These are phyloP conservation scores for Yamagishiella unicocca DNA, from an alignment of 139 green algal genomes.

Conservation along the genomic window DNA sequence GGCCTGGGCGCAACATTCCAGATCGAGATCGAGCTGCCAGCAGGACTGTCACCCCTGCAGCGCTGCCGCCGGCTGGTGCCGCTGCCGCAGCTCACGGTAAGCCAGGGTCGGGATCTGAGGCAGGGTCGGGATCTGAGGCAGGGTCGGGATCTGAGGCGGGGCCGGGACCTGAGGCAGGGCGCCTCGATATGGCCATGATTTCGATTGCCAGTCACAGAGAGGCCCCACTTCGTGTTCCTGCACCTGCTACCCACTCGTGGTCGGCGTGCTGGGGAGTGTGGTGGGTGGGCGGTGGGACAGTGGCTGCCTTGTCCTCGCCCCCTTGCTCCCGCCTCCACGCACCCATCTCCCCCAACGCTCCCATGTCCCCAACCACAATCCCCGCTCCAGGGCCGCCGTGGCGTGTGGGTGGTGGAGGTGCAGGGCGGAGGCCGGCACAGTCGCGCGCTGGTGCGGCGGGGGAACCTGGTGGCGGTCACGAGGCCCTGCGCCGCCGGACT, in stretches of 20 bases:
- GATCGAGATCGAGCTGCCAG: background rate
- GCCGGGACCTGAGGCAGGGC: too few relatives aligned
- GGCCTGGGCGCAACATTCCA: conserved; percentile 14
- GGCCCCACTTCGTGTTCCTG: too few relatives aligned
- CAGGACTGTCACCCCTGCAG: background rate
- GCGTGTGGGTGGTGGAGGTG: conserved; percentile 37
- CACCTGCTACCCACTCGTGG: too few relatives aligned
- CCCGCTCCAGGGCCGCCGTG: conserved; percentile 8
- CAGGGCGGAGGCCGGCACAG: conserved; percentile 8
- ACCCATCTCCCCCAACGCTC: background rate
- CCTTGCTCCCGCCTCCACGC: too few relatives aligned
- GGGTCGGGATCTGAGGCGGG: too few relatives aligned
- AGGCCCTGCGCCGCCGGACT: background rate
- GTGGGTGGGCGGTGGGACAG: too few relatives aligned
- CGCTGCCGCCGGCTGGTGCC: background rate
- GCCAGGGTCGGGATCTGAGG: background rate
- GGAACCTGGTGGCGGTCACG: background rate
- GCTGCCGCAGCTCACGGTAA: conserved; percentile 39
- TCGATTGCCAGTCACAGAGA: too few relatives aligned
- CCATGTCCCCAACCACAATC: too few relatives aligned
- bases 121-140: background rate
- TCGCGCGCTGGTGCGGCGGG: background rate
- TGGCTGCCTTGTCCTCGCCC: too few relatives aligned
- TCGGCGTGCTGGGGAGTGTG: too few relatives aligned
- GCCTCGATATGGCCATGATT: too few relatives aligned